Percentiles rank a stretch among this genome's conserved stretches.
phyloP scores from a whole-genome alignment of 139 green algal species.

The Closterium sp. region DNA sequence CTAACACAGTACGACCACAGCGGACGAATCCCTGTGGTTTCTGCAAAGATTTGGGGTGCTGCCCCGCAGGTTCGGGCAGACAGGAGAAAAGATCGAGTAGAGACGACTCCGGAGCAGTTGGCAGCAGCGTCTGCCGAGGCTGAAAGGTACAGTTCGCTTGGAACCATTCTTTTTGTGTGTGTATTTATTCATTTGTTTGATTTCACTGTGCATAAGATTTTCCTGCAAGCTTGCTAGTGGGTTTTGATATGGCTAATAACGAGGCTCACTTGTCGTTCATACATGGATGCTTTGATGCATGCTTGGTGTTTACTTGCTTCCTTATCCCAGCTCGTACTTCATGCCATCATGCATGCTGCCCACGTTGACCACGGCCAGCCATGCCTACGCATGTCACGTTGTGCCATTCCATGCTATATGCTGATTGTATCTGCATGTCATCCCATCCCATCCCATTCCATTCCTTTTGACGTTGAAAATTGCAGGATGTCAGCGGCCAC shows the following conservation, averaged over 20 bases:
- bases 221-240: not conserved
- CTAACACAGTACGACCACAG: no score
- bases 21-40: no score
- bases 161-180: no score
- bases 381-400: no score
- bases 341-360: not conserved
- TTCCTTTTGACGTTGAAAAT: not conserved
- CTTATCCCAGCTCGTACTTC: not conserved
- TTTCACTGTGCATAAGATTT: not conserved
- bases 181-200: no score
- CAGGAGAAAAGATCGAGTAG: constrained; percentile 72
- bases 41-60: constrained; percentile 30
- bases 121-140: constrained; percentile 62
- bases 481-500: constrained; percentile 55
- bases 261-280: not conserved
- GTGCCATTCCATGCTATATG: no score
- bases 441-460: not conserved
- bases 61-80: constrained; percentile 38
- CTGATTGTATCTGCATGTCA: not conserved
- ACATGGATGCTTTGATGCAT: no score
- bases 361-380: not conserved
- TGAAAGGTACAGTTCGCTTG: constrained; percentile 43
- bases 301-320: no score
- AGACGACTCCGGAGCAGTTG: constrained; percentile 79
- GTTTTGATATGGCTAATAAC: not conserved